Base-by-base conservation (phyloP, 2,329 filamentous ascomycete species). In the Didymella exigua region DNA sequence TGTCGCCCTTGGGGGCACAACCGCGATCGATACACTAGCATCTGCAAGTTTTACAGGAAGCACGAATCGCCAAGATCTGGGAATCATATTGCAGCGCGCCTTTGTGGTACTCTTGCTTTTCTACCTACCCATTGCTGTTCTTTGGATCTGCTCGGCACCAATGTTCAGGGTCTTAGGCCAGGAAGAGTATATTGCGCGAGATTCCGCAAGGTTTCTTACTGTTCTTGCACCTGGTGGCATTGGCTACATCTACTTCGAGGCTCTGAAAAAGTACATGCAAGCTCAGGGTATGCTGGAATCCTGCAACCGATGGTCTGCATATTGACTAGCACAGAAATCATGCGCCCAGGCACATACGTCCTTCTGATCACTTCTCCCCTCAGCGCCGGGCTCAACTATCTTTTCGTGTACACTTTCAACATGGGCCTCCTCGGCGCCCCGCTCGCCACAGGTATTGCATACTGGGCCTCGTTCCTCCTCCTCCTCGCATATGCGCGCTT, bases 161-260 rank as follows among this genome's bases (percentile, higher is more conserved):
- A 70, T 96, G 0, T 96, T 96, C 73, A 82, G 83, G 23, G 79
- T 82, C 0, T 80, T 96, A 0, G 91, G 91, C 0, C 91, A 96
- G 66, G 88, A 92, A 64, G 85, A 90, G 33, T 87, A 88, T 56
- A 87, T 96, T 27, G 91, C 89, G 34, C 78, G 84, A 21, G 86
- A 93, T 55, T 90, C 89, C 46, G 85, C 89, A 1, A 82, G 78
- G 37, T 96, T 96, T 59, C 76, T 96, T 7, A 86, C 82, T 2
- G 84, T 86, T 11, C 76, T 96, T 40, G 89, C 91, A 1, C 91
- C 91, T 0, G 91, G 91, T 0, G 91, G 91, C 0, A 75, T 96
- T 31, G 91, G 91, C 0, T 96, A 96, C 65, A 86, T 96, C 34
- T 96, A 90, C 77, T 96, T 96, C 56, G 91, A 96, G 75, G 82